Evolutionary conservation across 495 filamentous ascomycete genomes (phyloP).

Genomic region (Penicillium riverlandense): DNA sequence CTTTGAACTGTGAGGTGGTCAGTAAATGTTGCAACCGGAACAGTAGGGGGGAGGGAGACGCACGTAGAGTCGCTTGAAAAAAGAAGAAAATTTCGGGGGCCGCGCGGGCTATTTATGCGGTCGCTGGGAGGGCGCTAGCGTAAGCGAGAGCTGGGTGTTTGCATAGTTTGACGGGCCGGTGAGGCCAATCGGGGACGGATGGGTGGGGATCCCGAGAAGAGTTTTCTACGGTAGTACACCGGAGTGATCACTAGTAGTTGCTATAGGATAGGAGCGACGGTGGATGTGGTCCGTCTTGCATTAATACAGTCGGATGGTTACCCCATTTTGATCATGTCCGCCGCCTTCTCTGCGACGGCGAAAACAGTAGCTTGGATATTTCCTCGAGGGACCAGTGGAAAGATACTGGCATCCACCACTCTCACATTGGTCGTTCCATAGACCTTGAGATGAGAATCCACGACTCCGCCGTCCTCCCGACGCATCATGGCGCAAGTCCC

Average conservation of each 20-base stretch:
- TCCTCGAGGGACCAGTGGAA: constrained; percentile 39
- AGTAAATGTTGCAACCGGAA: constrained; percentile 8
- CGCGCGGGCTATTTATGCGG: constrained; percentile 16
- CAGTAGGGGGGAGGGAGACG: constrained; percentile 32
- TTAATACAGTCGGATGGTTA: too few species aligned
- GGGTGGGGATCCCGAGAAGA: neutral
- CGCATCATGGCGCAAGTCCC: constrained; percentile 43
- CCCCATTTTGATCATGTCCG: constrained; percentile 46
- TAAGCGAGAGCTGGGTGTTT: constrained; percentile 28
- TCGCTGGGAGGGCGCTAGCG: constrained; percentile 13
- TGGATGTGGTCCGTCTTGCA: too few species aligned
- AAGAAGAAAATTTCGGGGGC: constrained; percentile 21
- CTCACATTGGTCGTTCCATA: constrained; percentile 42
- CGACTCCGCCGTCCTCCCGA: constrained; percentile 37
- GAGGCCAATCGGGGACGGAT: neutral
- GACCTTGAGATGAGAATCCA: constrained; percentile 29
- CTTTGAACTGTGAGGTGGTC: constrained; percentile 55
- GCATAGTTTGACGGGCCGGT: constrained; percentile 12
- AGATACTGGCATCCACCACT: constrained; percentile 49
- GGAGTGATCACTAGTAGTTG: too few species aligned
- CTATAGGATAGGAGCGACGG: too few species aligned
- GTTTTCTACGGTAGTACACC: too few species aligned
- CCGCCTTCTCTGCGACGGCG: constrained; percentile 48
- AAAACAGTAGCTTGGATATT: constrained; percentile 48
- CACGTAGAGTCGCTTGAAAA: constrained; percentile 60